phyloP scores from a whole-genome alignment of 2,329 filamentous ascomycete genomes.

The Zymoseptoria passerinii region DNA sequence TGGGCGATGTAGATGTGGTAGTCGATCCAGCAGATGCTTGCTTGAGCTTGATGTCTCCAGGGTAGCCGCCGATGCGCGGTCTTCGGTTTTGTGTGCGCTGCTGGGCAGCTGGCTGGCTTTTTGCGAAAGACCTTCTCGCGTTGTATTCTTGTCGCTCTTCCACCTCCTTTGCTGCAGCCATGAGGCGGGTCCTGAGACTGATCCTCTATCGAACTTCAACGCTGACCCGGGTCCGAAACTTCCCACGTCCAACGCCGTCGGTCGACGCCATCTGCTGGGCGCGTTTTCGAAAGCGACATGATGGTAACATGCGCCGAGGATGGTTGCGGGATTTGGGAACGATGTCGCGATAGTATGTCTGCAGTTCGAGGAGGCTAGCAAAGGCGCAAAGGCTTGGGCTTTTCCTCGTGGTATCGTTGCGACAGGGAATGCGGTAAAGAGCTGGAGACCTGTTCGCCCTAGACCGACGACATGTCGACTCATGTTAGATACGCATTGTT shows the following conservation, averaged over 20 bases:
- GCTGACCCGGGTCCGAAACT: slow-evolving; percentile 6
- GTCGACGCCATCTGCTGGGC: slow-evolving; percentile 13
- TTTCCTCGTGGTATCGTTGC: not conserved
- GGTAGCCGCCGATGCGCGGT: slow-evolving; percentile 10
- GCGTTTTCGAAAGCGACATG: slow-evolving; percentile 18
- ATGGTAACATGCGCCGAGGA: not conserved
- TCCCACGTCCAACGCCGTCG: slow-evolving; percentile 10
- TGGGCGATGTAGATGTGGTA: slow-evolving; percentile 67
- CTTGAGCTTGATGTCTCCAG: slow-evolving; percentile 7
- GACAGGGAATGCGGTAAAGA: slow-evolving; percentile 6
- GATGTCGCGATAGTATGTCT: slow-evolving; percentile 1
- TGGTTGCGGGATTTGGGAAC: not conserved
- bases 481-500: slow-evolving; percentile 26
- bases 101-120: slow-evolving; percentile 12
- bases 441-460: slow-evolving; percentile 13
- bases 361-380: not conserved
- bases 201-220: not conserved
- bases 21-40: slow-evolving; percentile 45
- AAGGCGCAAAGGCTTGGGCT: not conserved
- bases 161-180: slow-evolving; percentile 14
- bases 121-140: slow-evolving; percentile 1
- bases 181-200: not conserved
- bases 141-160: slow-evolving; percentile 12
- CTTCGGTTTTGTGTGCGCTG: slow-evolving; percentile 13
- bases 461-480: slow-evolving; percentile 32